Evolutionary conservation across 345 rosid genomes (phyloP).

Genomic region (Erodium maritimum): DNA sequence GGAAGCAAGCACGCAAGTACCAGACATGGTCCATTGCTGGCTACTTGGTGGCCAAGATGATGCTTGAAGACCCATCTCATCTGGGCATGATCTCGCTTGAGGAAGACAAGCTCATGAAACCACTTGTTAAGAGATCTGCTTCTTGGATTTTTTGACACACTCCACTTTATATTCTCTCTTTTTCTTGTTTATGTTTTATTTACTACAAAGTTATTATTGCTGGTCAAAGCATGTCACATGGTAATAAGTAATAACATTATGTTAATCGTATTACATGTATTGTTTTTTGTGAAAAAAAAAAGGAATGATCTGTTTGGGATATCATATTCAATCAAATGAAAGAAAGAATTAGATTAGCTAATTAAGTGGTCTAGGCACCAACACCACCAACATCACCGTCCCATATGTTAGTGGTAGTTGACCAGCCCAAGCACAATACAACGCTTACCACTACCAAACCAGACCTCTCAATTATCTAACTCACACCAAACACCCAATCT

Average conservation of each 20-base stretch:
- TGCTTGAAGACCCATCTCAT: conserved; percentile 54
- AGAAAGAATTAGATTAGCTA: not conserved
- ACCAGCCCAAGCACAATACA: not conserved
- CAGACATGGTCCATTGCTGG: conserved; percentile 61
- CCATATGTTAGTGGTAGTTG: not conserved
- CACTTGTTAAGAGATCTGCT: conserved; percentile 39
- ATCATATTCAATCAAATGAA: too few species aligned
- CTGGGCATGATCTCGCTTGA: conserved; percentile 45
- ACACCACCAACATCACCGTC: not conserved
- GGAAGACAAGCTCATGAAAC: conserved; percentile 45
- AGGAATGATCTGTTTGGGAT: not conserved
- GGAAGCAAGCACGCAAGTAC: conserved; percentile 49
- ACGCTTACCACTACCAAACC: not conserved
- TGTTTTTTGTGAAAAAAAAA: too few species aligned
- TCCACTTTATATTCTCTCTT: too few species aligned
- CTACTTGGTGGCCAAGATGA: conserved; percentile 47
- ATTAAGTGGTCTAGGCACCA: not conserved
- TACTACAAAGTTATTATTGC: not conserved
- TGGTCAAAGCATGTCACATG: not conserved
- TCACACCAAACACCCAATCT: not conserved
- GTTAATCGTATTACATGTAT: too few species aligned
- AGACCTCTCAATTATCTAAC: not conserved
- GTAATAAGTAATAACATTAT: not conserved
- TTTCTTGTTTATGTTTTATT: too few species aligned
- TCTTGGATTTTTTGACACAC: conserved; percentile 28